Evolutionary conservation across 2,329 filamentous ascomycete species (phyloP).

Genomic region (Fusarium chlamydosporum): DNA sequence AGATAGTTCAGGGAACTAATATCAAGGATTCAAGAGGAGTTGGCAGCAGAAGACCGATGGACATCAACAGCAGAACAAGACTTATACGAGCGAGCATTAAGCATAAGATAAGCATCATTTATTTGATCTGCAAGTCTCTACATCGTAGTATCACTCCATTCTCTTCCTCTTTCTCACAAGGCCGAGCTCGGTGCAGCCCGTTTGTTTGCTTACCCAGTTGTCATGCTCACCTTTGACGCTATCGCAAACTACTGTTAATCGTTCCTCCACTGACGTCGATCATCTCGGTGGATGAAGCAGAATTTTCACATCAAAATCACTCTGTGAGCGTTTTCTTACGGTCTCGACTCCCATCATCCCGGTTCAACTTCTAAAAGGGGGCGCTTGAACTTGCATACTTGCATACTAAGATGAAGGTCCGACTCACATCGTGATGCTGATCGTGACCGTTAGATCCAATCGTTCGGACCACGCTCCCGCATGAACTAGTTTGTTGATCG

Average conservation of each 20-base stretch:
- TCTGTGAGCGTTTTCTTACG: background rate
- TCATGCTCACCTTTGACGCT: constrained; percentile 7
- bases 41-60: background rate
- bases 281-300: background rate
- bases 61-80: background rate
- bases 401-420: background rate
- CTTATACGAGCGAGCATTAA: background rate
- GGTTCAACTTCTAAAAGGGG: background rate
- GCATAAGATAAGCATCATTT: constrained; percentile 6
- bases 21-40: background rate
- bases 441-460: constrained; percentile 1
- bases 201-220: constrained; percentile 1
- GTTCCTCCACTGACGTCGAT: constrained; percentile 15
- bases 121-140: background rate
- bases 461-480: background rate
- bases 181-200: background rate
- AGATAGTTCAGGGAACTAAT: background rate
- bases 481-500: background rate
- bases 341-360: background rate
- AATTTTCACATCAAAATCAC: background rate
- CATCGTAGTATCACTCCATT: background rate
- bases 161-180: background rate
- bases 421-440: constrained; percentile 16
- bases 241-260: constrained; percentile 5
- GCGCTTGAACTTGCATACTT: constrained; percentile 5